Percentiles rank a stretch among this genome's conserved stretches.
phyloP scores from a whole-genome alignment of 2,329 filamentous ascomycete species.

The Talaromyces sp. region DNA sequence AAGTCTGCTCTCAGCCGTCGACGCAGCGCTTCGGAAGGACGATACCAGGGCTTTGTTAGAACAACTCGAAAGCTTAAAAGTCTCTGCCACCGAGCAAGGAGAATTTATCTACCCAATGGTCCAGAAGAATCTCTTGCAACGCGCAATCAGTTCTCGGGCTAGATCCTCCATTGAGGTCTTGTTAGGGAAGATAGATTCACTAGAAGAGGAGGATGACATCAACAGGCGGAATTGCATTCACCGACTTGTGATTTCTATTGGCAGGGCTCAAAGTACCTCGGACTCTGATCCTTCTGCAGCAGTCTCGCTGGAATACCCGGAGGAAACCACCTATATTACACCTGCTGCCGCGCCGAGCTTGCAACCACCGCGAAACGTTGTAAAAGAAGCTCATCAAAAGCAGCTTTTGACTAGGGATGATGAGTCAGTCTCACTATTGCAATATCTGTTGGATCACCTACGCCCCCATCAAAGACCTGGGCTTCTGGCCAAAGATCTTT shows the following conservation, averaged over 20 bases:
- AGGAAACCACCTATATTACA: conserved; percentile 68
- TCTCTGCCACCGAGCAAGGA: conserved; percentile 50
- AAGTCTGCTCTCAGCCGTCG: conserved; percentile 42
- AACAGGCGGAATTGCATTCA: conserved; percentile 93
- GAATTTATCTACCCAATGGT: conserved; percentile 65
- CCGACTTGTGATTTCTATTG: conserved; percentile 85
- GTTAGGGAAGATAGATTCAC: conserved; percentile 60
- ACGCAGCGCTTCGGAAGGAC: conserved; percentile 38
- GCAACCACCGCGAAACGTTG: conserved; percentile 57
- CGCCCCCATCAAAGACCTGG: conserved; percentile 61
- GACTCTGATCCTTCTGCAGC: conserved; percentile 50
- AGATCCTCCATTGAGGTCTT: conserved; percentile 67
- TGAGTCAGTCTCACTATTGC: conserved; percentile 65
- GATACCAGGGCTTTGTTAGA: conserved; percentile 40
- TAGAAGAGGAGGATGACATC: conserved; percentile 86
- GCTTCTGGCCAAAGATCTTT: conserved; percentile 65
- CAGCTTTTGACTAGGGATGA: conserved; percentile 64
- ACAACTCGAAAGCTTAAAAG: conserved; percentile 55
- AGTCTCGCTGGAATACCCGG: conserved; percentile 45
- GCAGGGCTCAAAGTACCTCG: conserved; percentile 61
- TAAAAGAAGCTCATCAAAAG: conserved; percentile 59
- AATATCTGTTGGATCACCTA: conserved; percentile 62
- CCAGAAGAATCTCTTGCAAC: conserved; percentile 40
- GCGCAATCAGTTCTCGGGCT: conserved; percentile 64
- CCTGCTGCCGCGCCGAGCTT: conserved; percentile 66